Percentiles rank a stretch among this genome's conserved stretches.
phyloP scores from a whole-genome alignment of 441 rosid species.

The Kokia cookei region DNA sequence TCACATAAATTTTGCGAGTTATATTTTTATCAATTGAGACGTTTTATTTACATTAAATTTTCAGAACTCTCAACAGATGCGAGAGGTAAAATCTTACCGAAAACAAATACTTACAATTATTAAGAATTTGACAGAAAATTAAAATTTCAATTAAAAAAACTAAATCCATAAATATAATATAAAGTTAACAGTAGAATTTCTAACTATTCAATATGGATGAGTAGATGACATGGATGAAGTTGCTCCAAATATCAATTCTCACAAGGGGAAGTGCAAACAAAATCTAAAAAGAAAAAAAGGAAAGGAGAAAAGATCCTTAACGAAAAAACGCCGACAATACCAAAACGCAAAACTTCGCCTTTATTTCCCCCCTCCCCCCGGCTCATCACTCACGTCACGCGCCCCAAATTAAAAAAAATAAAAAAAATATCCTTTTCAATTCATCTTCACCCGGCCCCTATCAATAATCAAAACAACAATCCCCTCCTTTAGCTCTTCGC shows the following conservation, averaged over 20 bases:
- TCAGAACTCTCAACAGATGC: rapidly evolving
- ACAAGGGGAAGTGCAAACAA: neutral
- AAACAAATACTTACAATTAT: too few relatives aligned
- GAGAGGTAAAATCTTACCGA: rapidly evolving
- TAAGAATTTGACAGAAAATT: rapidly evolving
- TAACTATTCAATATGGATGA: too few relatives aligned
- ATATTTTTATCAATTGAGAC: too few relatives aligned
- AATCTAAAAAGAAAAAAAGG: neutral
- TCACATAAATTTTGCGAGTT: too few relatives aligned
- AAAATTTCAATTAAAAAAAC: too few relatives aligned
- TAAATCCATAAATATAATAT: too few relatives aligned
- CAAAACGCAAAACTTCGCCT: neutral
- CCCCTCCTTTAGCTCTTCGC: neutral
- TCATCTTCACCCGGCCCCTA: too few relatives aligned
- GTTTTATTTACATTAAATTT: rapidly evolving
- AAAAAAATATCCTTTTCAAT: neutral
- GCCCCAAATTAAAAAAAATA: neutral
- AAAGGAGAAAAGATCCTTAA: neutral
- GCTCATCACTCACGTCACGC: neutral
- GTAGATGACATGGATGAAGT: too few relatives aligned
- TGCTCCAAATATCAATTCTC: too few relatives aligned
- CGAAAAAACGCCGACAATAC: neutral
- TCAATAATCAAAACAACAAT: neutral
- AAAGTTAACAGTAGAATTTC: too few relatives aligned
- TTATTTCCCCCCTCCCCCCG: neutral